Evolutionary conservation across 495 filamentous ascomycete genomes (phyloP).

Genomic region (Lepraria neglecta): DNA sequence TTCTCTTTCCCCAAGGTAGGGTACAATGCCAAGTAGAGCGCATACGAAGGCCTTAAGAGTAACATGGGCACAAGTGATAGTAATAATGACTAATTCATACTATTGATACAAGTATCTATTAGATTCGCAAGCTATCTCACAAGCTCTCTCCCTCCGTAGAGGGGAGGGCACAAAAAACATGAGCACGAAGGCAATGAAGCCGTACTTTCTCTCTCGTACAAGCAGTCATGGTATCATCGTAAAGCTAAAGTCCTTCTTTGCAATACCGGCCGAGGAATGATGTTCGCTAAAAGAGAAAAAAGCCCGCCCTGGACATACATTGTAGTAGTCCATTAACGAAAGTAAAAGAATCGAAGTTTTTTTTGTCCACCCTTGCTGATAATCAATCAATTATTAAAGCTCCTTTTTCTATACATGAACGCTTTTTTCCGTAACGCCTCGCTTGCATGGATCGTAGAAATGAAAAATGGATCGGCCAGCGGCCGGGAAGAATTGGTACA

Average conservation of each 20-base stretch:
- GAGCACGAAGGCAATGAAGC: background rate
- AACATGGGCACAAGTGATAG: too few species aligned
- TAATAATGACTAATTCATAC: too few species aligned
- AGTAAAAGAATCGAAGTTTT: background rate
- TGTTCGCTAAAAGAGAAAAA: background rate
- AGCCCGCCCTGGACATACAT: background rate
- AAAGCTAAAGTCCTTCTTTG: background rate
- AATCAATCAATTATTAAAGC: background rate
- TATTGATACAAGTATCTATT: too few species aligned
- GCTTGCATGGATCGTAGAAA: constrained; percentile 14
- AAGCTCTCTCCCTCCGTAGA: too few species aligned
- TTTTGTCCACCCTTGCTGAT: too few species aligned
- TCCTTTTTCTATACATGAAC: background rate
- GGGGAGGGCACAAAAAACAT: too few species aligned
- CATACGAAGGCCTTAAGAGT: too few species aligned
- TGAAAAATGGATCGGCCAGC: constrained; percentile 1
- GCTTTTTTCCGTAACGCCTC: constrained; percentile 11
- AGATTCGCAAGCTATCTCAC: too few species aligned
- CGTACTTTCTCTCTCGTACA: background rate
- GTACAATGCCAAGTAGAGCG: too few species aligned
- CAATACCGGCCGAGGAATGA: constrained; percentile 4
- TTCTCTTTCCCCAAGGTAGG: too few species aligned
- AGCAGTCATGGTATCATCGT: background rate
- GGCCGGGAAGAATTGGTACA: background rate
- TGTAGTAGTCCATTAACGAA: background rate